Conservation (phyloP, 1,284 basidiomycete species). For the Tylopilus microsporus region DNA sequence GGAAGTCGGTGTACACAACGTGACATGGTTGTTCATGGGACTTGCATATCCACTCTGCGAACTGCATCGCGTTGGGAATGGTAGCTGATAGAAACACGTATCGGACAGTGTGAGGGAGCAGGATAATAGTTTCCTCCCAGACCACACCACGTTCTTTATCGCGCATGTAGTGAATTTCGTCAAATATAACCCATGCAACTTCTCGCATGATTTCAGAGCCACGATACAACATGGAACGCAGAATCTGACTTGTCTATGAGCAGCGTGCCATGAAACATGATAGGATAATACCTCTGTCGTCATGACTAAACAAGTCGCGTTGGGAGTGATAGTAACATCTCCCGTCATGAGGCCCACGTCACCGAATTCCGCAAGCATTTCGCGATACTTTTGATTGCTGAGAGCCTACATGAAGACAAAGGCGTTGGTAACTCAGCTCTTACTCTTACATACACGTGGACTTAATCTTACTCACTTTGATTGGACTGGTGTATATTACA, state of each 20-base stretch:
- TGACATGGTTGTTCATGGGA: slow-evolving; percentile 98
- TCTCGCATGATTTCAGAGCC: slow-evolving; percentile 99
- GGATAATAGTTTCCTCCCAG: slow-evolving; percentile 92
- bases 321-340: slow-evolving; percentile 99
- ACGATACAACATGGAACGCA: slow-evolving; percentile 97
- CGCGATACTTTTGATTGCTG: slow-evolving; percentile 98
- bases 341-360: slow-evolving; percentile 99
- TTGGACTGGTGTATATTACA: slow-evolving; percentile 98
- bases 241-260: slow-evolving; percentile 58
- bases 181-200: slow-evolving; percentile 99
- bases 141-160: slow-evolving; percentile 91
- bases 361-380: slow-evolving; percentile 94
- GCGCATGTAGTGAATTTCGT: slow-evolving; percentile 99
- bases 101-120: slow-evolving; percentile 92
- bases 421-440: slow-evolving; percentile 13
- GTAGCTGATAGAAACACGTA: slow-evolving; percentile 99
- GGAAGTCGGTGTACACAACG: slow-evolving; percentile 98
- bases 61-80: slow-evolving; percentile 99
- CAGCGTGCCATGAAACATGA: neutral
- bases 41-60: slow-evolving; percentile 98
- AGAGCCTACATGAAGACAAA: slow-evolving; percentile 60
- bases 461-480: slow-evolving; percentile 70
- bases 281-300: slow-evolving; percentile 78
- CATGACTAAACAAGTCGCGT: slow-evolving; percentile 97
- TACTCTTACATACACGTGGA: slow-evolving; percentile 13